Evolutionary conservation across 2,329 filamentous ascomycete genomes (phyloP), one percentile per base, ranked within the genome.

Genomic region (Claviceps paspali): DNA sequence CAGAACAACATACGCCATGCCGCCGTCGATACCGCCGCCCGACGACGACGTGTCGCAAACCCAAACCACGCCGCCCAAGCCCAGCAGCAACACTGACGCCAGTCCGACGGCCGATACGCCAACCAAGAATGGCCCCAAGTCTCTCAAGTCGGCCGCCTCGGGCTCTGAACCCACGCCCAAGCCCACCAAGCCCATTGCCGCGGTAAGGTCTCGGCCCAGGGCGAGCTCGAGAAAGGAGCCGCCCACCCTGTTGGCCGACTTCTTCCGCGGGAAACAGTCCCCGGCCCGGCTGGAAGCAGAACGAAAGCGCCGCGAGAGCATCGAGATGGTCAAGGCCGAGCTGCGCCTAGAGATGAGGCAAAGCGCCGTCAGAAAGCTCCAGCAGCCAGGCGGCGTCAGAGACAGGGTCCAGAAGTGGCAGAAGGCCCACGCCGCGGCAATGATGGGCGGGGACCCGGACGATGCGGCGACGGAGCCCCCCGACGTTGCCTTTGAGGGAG

Each of bases 391-490:
- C 3, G 73, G 73, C n/a, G 81, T 92, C 33, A 73, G 73, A 43
- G 80, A 83, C 46, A 77, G 86, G 49, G 82, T 94, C 37, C 79
- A 78, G 47, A 72, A 79, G 57, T 94, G 86, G 86, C 85, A 94
- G 57, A 79, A 79, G 51, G 67, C 78, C 46, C 84, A 81, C 50
- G 81, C 79, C 24, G 70, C 71, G 5, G 79, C 77, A 19, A 70
- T 79, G 57, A 60, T 51, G 3, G 59, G 58, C 2, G 67, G 62
- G 2, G 62, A 69, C 38, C 67, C 68, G 1, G 61, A 71, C 23
- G 66, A 67, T 18, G 57, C 65, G 6, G 64, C 68, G 5, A 72
- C 64, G 22, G 72, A 74, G 45, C 70, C 76, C 3, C 71, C 72
- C 22, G 75, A 81, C 28, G 59, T 82, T 23, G 67, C 72, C 5